Evolutionary conservation across 345 rosid genomes (phyloP), one percentile per base, ranked within the genome.

Genomic region (Hibiscus trionum): DNA sequence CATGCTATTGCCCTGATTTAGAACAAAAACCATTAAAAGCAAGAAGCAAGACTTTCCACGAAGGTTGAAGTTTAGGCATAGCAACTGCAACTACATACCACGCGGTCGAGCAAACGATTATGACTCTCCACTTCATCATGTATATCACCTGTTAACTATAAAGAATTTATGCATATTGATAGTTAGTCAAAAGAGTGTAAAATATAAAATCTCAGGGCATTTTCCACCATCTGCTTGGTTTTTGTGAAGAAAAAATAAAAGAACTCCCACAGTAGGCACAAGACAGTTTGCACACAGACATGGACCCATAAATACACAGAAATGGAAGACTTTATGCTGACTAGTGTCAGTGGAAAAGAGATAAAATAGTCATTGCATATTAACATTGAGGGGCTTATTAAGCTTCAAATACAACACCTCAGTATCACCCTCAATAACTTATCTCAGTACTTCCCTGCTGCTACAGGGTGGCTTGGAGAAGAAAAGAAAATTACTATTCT

Each of bases 111-210:
- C 84, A 94, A 66, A 63, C 85, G 93, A 67, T 90, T 91, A 76
- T 91, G 98, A 77, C 76, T 85, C 84, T 94, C 98, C 61, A 88
- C 97, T 84, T 88, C 97, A 70, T 88, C 92, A 26, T 91, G 92
- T 81, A 90, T 84, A 72, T 91, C 97, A 72, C 91, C 96, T 16
- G 98, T 91, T 76, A 94, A 79, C 97, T 94, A 81, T 31, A 49
- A 65, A 67, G 19, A 57, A 69, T 1, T 35, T 50, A 56, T 11
- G 16, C 14, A 67, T 74, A 21, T 58, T 31, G 59, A 29, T 15
- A 44, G 4, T 24, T 21, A 63, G 50, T 14, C 11, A 64, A 52
- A 52, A 9, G 42, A 53, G 29, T 53, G 21, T 17, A 19, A 73
- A 64, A n/a, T 24, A 27, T 8, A 10, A 42, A 60, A 46, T 8